These are phyloP conservation scores for Candida argentea DNA, from an alignment of 805 yeast species.

Conservation along the genomic window DNA sequence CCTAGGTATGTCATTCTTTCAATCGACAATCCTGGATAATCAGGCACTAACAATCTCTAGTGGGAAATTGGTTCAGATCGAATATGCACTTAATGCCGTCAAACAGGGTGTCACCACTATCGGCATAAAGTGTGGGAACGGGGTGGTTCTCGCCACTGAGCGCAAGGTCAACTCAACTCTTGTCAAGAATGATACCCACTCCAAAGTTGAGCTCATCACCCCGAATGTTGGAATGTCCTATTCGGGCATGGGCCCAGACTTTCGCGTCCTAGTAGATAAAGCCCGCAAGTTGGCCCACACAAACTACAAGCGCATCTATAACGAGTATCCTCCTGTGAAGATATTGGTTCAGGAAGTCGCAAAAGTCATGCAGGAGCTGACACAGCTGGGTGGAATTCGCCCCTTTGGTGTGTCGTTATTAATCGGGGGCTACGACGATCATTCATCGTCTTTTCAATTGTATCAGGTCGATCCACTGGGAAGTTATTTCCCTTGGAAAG, in stretches of 20 bases:
- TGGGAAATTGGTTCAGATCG: constrained; percentile 96
- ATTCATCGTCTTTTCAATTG: constrained; percentile 55
- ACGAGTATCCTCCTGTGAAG: constrained; percentile 95
- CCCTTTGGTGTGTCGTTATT: constrained; percentile 96
- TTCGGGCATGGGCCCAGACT: constrained; percentile 99
- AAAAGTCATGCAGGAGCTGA: constrained; percentile 95
- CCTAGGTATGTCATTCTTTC: constrained; percentile 58
- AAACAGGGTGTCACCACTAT: constrained; percentile 96
- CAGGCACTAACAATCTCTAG: constrained; percentile 30
- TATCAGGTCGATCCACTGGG: constrained; percentile 99
- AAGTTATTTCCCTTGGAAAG: constrained; percentile 97
- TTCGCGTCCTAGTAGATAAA: constrained; percentile 85
- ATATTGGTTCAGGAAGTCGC: constrained; percentile 92
- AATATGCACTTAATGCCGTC: constrained; percentile 94
- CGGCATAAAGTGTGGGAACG: constrained; percentile 90
- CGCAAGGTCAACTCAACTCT: constrained; percentile 77
- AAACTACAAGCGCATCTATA: constrained; percentile 83
- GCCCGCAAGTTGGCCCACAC: constrained; percentile 92
- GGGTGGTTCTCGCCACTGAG: constrained; percentile 94
- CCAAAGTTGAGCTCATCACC: constrained; percentile 75
- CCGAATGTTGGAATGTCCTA: constrained; percentile 96
- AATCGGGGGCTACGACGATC: constrained; percentile 89
- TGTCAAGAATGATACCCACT: constrained; percentile 60
- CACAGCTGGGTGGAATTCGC: constrained; percentile 96
- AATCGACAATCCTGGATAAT: too few relatives aligned